phyloP scores from a whole-genome alignment of 2,329 filamentous ascomycete genomes.

The Neonectria faginata region DNA sequence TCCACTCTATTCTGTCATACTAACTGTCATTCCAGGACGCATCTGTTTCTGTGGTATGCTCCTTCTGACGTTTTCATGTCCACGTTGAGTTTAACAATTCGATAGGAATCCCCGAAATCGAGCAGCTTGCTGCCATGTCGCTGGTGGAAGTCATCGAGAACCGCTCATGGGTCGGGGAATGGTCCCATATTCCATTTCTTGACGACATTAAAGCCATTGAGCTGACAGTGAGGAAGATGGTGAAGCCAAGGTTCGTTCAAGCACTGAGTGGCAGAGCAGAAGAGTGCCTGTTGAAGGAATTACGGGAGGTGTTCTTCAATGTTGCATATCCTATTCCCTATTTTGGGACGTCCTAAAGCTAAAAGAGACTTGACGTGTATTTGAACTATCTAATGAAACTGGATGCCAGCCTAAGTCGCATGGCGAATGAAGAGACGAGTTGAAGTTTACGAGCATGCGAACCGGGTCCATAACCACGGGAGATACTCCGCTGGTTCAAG shows the following conservation, averaged over 20 bases:
- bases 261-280: neutral
- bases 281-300: neutral
- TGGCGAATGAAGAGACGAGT: too few species aligned
- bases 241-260: neutral
- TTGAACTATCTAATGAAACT: too few species aligned
- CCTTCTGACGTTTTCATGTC: too few species aligned
- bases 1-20: neutral
- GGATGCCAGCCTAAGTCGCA: too few species aligned
- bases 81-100: neutral
- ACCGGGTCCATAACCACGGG: too few species aligned
- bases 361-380: neutral
- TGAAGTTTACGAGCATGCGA: too few species aligned
- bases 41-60: conserved; percentile 3
- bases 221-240: neutral
- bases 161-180: neutral
- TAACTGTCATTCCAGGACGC: neutral
- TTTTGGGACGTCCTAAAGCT: neutral
- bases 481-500: too few species aligned
- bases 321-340: conserved; percentile 1
- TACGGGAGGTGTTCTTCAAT: conserved; percentile 4
- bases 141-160: neutral
- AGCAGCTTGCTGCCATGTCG: neutral
- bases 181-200: neutral
- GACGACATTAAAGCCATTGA: neutral
- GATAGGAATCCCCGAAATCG: conserved; percentile 2